Percentiles rank a stretch among this genome's conserved stretches.
Conservation (phyloP, 2,329 filamentous ascomycete genomes). For the Zymoseptoria brevis region DNA sequence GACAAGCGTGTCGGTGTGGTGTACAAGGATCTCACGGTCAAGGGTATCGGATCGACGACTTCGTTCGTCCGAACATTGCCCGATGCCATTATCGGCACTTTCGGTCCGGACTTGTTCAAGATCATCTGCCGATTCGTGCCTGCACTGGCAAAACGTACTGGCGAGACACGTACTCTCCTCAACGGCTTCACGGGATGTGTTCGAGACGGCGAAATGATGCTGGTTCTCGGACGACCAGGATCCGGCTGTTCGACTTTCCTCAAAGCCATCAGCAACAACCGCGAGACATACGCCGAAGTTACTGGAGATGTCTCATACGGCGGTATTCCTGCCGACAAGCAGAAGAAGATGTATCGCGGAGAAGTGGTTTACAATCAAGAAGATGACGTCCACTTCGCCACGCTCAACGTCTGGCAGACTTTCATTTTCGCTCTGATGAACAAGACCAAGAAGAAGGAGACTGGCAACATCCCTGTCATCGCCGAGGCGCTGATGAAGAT, state of each 20-base stretch:
- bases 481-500: slow-evolving; percentile 65
- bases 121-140: slow-evolving; percentile 51
- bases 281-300: slow-evolving; percentile 56
- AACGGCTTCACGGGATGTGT: slow-evolving; percentile 61
- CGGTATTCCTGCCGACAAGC: slow-evolving; percentile 59
- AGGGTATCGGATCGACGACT: slow-evolving; percentile 58
- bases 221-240: slow-evolving; percentile 65
- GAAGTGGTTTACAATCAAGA: slow-evolving; percentile 74
- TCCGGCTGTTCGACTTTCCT: slow-evolving; percentile 70
- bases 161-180: slow-evolving; percentile 49
- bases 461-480: slow-evolving; percentile 58
- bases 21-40: slow-evolving; percentile 68
- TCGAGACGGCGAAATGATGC: slow-evolving; percentile 58
- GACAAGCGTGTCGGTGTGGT: slow-evolving; percentile 71
- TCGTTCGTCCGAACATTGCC: slow-evolving; percentile 66
- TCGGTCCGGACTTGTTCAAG: slow-evolving; percentile 69
- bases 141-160: slow-evolving; percentile 41
- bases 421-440: slow-evolving; percentile 66
- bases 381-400: slow-evolving; percentile 67
- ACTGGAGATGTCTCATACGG: slow-evolving; percentile 65
- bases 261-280: slow-evolving; percentile 65
- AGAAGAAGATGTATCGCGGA: slow-evolving; percentile 61
- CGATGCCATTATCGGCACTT: slow-evolving; percentile 66
- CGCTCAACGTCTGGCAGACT: slow-evolving; percentile 69
- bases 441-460: slow-evolving; percentile 62